phyloP scores from a whole-genome alignment of 257 asterid species.

The Euphrasia confusa region DNA sequence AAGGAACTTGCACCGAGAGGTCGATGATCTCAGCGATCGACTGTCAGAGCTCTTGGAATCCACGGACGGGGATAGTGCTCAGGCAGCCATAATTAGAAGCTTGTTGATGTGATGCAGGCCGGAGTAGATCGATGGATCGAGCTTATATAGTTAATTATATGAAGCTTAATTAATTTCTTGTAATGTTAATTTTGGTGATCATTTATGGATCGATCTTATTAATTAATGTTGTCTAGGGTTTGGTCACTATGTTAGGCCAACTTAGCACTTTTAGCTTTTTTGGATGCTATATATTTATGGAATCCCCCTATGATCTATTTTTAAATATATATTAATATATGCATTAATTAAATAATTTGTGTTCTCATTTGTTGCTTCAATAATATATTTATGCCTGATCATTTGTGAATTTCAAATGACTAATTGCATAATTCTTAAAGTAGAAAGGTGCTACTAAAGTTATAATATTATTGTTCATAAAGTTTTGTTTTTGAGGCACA shows the following conservation, averaged over 20 bases:
- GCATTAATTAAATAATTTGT: slow-evolving; percentile 10
- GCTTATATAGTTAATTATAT: neutral
- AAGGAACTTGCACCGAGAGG: slow-evolving; percentile 76
- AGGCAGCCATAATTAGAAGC: slow-evolving; percentile 92
- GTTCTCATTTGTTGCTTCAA: slow-evolving; percentile 1
- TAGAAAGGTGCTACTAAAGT: too few relatives aligned
- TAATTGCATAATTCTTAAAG: too few relatives aligned
- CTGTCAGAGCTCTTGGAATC: slow-evolving; percentile 72
- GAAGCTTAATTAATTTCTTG: neutral
- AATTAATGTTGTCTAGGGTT: slow-evolving; percentile 39
- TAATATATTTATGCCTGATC: too few relatives aligned
- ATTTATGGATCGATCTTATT: neutral
- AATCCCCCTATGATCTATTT: neutral
- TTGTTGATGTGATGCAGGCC: slow-evolving; percentile 51
- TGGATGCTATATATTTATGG: slow-evolving; percentile 17
- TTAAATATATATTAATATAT: slow-evolving; percentile 16
- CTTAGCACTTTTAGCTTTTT: slow-evolving; percentile 33
- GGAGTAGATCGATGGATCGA: too few relatives aligned
- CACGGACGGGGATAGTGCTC: slow-evolving; percentile 72
- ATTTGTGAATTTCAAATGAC: too few relatives aligned
- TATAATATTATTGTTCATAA: too few relatives aligned
- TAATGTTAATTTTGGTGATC: too few relatives aligned
- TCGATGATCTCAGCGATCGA: slow-evolving; percentile 80
- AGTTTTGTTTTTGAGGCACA: too few relatives aligned
- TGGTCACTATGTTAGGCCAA: slow-evolving; percentile 57